phyloP scores from a whole-genome alignment of 2,329 filamentous ascomycete species.

The Apiospora aurea region DNA sequence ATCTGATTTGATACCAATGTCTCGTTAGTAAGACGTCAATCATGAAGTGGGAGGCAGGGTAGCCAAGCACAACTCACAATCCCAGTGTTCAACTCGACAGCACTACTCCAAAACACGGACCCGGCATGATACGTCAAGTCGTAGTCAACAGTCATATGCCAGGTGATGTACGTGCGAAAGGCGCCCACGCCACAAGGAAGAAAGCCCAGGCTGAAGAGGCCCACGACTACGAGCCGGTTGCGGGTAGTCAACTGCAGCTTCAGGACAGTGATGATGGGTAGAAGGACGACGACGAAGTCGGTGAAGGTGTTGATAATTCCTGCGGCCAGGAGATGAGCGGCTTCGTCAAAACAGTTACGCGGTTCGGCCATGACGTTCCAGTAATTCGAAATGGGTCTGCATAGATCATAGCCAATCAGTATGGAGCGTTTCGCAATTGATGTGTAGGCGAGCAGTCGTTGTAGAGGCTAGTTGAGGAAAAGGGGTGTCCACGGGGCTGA shows the following conservation, averaged over 20 bases:
- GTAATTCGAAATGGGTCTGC: slow-evolving; percentile 44
- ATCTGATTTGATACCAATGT: slow-evolving; percentile 38
- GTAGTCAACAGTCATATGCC: slow-evolving; percentile 34
- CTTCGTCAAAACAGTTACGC: slow-evolving; percentile 53
- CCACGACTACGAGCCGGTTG: slow-evolving; percentile 51
- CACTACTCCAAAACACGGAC: slow-evolving; percentile 42
- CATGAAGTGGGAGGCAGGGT: neutral
- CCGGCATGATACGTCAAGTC: slow-evolving; percentile 43
- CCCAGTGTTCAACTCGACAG: slow-evolving; percentile 48
- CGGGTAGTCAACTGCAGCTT: slow-evolving; percentile 51
- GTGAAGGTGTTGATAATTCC: slow-evolving; percentile 65
- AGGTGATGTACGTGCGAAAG: slow-evolving; percentile 45
- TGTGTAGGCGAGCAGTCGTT: neutral
- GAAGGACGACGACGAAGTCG: slow-evolving; percentile 57
- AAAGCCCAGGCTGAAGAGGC: slow-evolving; percentile 56
- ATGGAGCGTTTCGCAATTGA: too few relatives aligned
- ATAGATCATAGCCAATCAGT: neutral
- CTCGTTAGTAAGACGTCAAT: neutral
- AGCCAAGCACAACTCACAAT: slow-evolving; percentile 38
- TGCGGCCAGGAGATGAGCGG: slow-evolving; percentile 57
- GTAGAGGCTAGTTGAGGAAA: neutral
- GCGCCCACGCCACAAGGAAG: slow-evolving; percentile 47
- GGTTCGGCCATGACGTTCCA: slow-evolving; percentile 43
- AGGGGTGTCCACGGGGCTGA: slow-evolving; percentile 34
- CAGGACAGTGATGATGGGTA: slow-evolving; percentile 55